These are phyloP conservation scores for Cyclotella choctawhatcheeana DNA, from an alignment of 108 stramenopile species.

Conservation along the genomic window DNA sequence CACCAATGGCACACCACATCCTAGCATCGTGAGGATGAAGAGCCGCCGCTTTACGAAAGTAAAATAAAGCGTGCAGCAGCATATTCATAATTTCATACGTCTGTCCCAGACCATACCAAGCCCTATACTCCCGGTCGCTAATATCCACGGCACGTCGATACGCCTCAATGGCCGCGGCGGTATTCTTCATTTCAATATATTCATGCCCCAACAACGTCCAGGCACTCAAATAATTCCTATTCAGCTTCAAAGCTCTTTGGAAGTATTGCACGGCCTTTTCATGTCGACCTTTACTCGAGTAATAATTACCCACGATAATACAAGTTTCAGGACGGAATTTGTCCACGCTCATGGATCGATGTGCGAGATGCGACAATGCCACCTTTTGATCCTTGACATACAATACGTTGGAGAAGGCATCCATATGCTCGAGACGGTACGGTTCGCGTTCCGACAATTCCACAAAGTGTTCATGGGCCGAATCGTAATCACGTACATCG, in stretches of 20 bases:
- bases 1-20: constrained; percentile 98
- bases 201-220: constrained; percentile 99
- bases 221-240: constrained; percentile 91
- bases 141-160: constrained; percentile 97
- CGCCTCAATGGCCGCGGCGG: constrained; percentile 95
- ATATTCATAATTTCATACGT: constrained; percentile 97
- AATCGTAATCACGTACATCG: constrained; percentile 90
- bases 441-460: constrained; percentile 78
- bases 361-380: constrained; percentile 84
- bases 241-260: constrained; percentile 89
- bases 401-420: constrained; percentile 92
- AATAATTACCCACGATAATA: constrained; percentile 97
- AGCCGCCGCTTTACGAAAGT: constrained; percentile 94
- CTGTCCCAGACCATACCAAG: constrained; percentile 99
- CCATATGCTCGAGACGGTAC: constrained; percentile 90
- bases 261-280: constrained; percentile 97
- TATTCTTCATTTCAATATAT: constrained; percentile 97
- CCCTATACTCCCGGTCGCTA: constrained; percentile 92
- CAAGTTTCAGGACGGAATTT: constrained; percentile 96
- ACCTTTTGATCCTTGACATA: constrained; percentile 95
- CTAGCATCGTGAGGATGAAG: constrained; percentile 96
- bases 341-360: constrained; percentile 84
- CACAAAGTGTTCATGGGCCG: constrained; percentile 84
- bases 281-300: constrained; percentile 93
- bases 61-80: constrained; percentile 93